Base-by-base conservation (phyloP, 2,329 filamentous ascomycete genomes). In the Cladosporium sphaerospermum region DNA sequence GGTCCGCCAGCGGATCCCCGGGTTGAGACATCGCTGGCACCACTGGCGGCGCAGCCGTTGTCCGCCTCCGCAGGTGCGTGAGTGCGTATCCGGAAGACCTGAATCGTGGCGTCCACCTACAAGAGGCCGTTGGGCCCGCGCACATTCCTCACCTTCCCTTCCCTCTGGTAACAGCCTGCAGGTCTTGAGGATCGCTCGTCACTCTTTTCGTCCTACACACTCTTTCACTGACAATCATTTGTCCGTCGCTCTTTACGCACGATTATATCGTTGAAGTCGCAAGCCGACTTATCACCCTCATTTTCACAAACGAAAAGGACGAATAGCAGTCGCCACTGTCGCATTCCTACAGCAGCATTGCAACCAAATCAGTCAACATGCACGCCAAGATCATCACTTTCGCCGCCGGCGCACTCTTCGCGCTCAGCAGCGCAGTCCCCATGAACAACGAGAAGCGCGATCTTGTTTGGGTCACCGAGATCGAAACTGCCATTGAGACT, bases 41-140 rank as follows among this genome's bases (percentile, higher is more conserved):
- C 40, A 51, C 40, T 18, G 34, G 7, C n/a, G 31, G 40, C 36
- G 46, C 46, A 49, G 48, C 48, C 40, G 37, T 43, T n/a, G 47
- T 50, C 23, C 37, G 37, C 40, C 48, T 51, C 48, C 48, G 32
- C 40, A 43, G 14, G 14, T 44, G 48, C 47, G 32, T 99, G 89
- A 77, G 86, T 91, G 85, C 97, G 99, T 70, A 82, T 85, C 83
- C 99, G 93, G 82, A 88, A 87, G 78, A 96, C 86, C 78, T 96
- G 90, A 63, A 99, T 84, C 59, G 93, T 96, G 61, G 93, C 93
- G 85, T 97, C 36, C 13, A 39, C 31, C 39, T 51, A 51, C 48
- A 51, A 51, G 48, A 51, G 37, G 11, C 48, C 32, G 48, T 51
- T 14, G 32, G 40, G 16, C 48, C 48, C 48, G 48, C 48, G 48